Base-by-base conservation (phyloP, 805 yeast species). In the Citeromyces nyonsensis region DNA sequence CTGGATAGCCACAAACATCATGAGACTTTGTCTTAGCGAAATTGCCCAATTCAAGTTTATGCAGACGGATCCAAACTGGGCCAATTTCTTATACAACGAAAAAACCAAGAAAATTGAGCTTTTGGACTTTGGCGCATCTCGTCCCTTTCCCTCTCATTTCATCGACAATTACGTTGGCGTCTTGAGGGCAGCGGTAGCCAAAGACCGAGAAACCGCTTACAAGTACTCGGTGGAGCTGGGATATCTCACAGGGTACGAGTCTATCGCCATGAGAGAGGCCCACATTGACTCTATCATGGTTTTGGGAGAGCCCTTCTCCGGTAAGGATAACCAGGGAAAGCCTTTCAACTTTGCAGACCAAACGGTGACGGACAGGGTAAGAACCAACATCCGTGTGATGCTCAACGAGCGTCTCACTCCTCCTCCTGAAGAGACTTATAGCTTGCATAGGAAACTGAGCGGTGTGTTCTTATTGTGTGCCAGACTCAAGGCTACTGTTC, bases 41-140 rank as follows among this genome's bases (percentile, higher is more conserved):
- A 81, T 91, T 51, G 82, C 85, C 10, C 59, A 69, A 43, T 86
- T 79, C 59, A 69, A 68, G 45, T 88, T 78, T 57, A 91, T 91
- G 98, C 98, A 91, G 57, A 88, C 97, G 1, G 98, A 91, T 57
- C 98, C 98, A 33, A 91, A 91, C 53, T 91, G 98, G 98, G 96
- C 98, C 29, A 91, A 91, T 52, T 91, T 91, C 57, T 56, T 91
- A 37, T 85, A 81, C 58, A 85, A 91, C 47, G 61, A 61, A 24
- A 43, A 58, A n/a, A 73, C 85, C 2, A 55, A 68, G 15, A 73
- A 78, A 51, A 72, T 91, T 36, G 96, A 88, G 52, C 61, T 91
- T 35, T 59, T 91, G 33, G 98, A 91, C 56, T 91, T 91, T 55
- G 98, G 98, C 31, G 97, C 98, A 1, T 78, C 95, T 5, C 66